Base-by-base conservation (phyloP, 1,284 basidiomycete species). In the Mycena sp. region DNA sequence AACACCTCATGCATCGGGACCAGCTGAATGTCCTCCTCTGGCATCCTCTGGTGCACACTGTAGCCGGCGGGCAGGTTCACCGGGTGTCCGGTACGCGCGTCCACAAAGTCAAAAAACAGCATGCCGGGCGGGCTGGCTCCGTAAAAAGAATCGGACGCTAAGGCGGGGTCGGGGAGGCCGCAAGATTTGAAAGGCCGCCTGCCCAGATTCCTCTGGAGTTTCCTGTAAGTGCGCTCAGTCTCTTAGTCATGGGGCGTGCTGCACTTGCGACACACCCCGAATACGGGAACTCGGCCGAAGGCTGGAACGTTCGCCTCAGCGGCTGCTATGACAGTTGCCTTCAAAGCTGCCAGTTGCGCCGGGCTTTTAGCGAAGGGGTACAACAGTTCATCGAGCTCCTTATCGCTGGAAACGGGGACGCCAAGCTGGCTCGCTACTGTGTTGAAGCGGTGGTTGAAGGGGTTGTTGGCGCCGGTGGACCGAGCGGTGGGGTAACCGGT, bases 111-210 rank as follows among this genome's bases (percentile, higher is more conserved):
- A n/a, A n/a, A n/a, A n/a, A n/a, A n/a, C n/a, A n/a, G n/a, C n/a
- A n/a, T n/a, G n/a, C n/a, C n/a, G n/a, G n/a, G n/a, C n/a, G n/a
- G n/a, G n/a, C n/a, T n/a, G n/a, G n/a, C n/a, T n/a, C n/a, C n/a
- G n/a, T n/a, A n/a, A n/a, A 53, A 53, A 53, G 51, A 53, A 53
- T 53, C 51, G 37, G 38, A 53, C 51, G 37, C 28, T 21, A 29
- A 53, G n/a, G 17, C 2, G 7, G 29, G 48, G 3, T 17, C 19
- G 26, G 35, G 35, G 35, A 26, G 29, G 38, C 17, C 6, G 25
- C 26, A 19, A 53, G 26, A 41, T 53, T 29, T 53, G 37, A 16
- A 53, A 40, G 9, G 38, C 48, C n/a, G 37, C 12, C 38, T 19
- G 6, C 17, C 38, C 51, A 28, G 37, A 53, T 53, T 53, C 51